Evolutionary conservation across 495 filamentous ascomycete genomes (phyloP).

Genomic region (Trichoderma reesei): DNA sequence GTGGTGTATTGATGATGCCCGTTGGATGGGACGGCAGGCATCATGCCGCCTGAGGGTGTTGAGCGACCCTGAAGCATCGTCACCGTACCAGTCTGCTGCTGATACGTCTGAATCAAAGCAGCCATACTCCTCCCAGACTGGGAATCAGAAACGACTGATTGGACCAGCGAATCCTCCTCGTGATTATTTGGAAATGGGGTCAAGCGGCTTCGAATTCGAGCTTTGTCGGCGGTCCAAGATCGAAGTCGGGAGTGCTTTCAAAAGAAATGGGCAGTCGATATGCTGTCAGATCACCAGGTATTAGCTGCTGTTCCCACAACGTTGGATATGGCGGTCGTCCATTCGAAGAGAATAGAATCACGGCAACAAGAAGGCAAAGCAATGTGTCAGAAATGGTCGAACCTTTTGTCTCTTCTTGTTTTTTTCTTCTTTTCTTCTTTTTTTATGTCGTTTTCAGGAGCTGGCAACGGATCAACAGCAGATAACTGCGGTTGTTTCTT

Average conservation of each 20-base stretch:
- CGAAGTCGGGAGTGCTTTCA: not conserved
- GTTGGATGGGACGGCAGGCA: slow-evolving; percentile 30
- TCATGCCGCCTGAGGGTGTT: slow-evolving; percentile 57
- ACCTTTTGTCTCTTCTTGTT: not conserved
- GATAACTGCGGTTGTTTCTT: not conserved
- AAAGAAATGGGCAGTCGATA: not conserved
- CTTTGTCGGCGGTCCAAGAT: not conserved
- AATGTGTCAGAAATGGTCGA: not conserved
- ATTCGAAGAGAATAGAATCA: not conserved
- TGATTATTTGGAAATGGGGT: not conserved
- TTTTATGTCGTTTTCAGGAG: not conserved
- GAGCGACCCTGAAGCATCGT: slow-evolving; percentile 77
- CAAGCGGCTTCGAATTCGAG: not conserved
- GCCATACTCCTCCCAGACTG: slow-evolving; percentile 50
- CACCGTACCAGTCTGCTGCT: slow-evolving; percentile 68
- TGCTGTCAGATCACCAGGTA: not conserved
- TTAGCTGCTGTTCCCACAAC: not conserved
- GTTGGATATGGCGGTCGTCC: not conserved
- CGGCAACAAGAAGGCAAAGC: not conserved
- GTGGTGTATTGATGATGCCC: slow-evolving; percentile 16
- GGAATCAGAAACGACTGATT: not conserved
- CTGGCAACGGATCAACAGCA: not conserved
- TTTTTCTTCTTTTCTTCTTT: not conserved
- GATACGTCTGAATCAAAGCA: slow-evolving; percentile 84
- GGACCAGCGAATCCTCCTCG: not conserved